Base-by-base conservation (phyloP, 371 early-diverging fungal species). In the Globomyces sp. region DNA sequence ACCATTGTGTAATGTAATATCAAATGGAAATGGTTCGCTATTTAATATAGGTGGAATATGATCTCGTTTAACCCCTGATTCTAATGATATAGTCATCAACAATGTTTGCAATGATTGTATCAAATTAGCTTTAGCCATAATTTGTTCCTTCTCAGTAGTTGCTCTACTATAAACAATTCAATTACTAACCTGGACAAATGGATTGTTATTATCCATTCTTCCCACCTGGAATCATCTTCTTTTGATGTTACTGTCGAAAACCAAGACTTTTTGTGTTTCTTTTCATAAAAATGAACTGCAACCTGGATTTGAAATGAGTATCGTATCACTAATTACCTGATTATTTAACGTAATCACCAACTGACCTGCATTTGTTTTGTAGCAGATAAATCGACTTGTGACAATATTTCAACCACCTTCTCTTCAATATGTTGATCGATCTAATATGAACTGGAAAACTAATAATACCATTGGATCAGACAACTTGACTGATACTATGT, bases 31-130 rank as follows among this genome's bases (percentile, higher is more conserved):
- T 51, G 92, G 90, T 60, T 93, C 92, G 49, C 82, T 85, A 48
- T 83, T 90, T 11, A 89, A 85, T 64, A 95, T 92, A 1, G 91
- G 89, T 40, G 95, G 95, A 40, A 93, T 90, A 69, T 93, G 94
- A 57, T 93, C 95, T 71, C 90, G 91, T 67, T 90, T 79, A 59
- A 86, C 86, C 74, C 93, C 92, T 36, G 89, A 86, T 46, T 85
- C 79, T 39, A 82, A 80, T 13, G 92, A 79, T 39, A 93, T 90
- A 49, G 71, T 79, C 53, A 89, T 71, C 11, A 95, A 77, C n/a
- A 79, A 68, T 0, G 69, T 67, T 8, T 74, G 72, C 0, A 87
- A 72, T 49, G 81, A 78, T 63, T 76, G 63, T 47, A 81, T 82
- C n/a, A 83, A 65, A 10, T 76, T 66, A 45, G 77, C 71, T 49